These are phyloP conservation scores for Aspergillus sp. DNA, from an alignment of 2,329 filamentous ascomycete genomes.

Conservation along the genomic window DNA sequence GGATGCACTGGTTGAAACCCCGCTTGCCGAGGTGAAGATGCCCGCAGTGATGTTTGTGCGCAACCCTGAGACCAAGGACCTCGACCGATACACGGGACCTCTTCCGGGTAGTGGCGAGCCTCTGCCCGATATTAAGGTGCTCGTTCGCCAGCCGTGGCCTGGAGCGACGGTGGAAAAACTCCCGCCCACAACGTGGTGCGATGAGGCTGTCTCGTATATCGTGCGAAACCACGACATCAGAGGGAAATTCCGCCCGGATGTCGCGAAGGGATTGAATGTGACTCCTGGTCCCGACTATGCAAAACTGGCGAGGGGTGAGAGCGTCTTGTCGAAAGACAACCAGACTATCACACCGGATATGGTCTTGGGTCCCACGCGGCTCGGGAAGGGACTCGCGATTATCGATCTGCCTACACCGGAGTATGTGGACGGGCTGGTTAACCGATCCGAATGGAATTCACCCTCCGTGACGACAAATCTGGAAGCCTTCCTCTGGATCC, in stretches of 20 bases:
- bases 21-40: conserved; percentile 63
- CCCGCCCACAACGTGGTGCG: conserved; percentile 65
- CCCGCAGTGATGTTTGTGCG: conserved; percentile 70
- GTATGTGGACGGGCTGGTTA: conserved; percentile 68
- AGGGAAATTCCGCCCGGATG: conserved; percentile 72
- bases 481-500: conserved; percentile 73
- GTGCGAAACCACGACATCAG: conserved; percentile 72
- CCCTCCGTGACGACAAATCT: conserved; percentile 65
- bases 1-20: conserved; percentile 66
- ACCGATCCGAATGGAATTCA: conserved; percentile 69
- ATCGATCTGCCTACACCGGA: conserved; percentile 71
- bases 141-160: conserved; percentile 77
- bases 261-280: conserved; percentile 65
- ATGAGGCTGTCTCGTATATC: conserved; percentile 79
- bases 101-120: conserved; percentile 50
- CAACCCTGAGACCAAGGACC: conserved; percentile 57
- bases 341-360: conserved; percentile 76
- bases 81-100: conserved; percentile 70
- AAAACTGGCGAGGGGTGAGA: conserved; percentile 61
- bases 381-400: conserved; percentile 73
- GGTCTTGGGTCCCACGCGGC: conserved; percentile 68
- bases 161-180: conserved; percentile 62
- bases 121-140: conserved; percentile 65
- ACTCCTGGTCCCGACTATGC: conserved; percentile 57
- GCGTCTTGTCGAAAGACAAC: conserved; percentile 63